phyloP scores from a whole-genome alignment of 1,139 yeast species.

The Debaryomyces sp. region DNA sequence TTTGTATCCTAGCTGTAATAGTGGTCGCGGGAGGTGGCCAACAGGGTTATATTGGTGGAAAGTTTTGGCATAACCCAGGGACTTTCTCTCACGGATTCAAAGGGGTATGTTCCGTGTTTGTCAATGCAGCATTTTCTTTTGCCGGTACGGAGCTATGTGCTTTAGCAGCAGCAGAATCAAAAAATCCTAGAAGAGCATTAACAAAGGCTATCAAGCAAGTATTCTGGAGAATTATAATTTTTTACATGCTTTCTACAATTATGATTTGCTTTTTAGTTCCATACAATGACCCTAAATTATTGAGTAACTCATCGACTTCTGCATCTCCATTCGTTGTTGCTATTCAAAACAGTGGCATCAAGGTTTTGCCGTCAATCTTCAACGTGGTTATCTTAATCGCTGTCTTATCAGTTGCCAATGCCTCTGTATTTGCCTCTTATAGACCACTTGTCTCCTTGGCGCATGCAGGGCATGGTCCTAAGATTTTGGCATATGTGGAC shows the following conservation, averaged over 20 bases:
- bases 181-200: conserved; percentile 64
- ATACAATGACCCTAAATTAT: conserved; percentile 17
- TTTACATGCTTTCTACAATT: conserved; percentile 53
- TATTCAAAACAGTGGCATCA: conserved; percentile 31
- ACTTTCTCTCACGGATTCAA: conserved; percentile 64
- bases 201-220: conserved; percentile 79
- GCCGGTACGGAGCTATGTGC: conserved; percentile 83
- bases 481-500: conserved; percentile 25
- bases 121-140: conserved; percentile 84
- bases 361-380: conserved; percentile 34
- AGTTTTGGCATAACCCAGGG: conserved; percentile 46
- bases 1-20: conserved; percentile 41
- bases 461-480: conserved; percentile 37
- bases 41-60: conserved; percentile 45
- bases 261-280: conserved; percentile 52
- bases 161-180: conserved; percentile 83
- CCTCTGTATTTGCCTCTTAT: conserved; percentile 36
- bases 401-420: conserved; percentile 36
- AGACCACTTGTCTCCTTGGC: conserved; percentile 36
- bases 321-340: conserved; percentile 21
- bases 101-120: conserved; percentile 82
- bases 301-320: conserved; percentile 19
- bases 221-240: conserved; percentile 69
- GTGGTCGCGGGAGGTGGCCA: conserved; percentile 47
- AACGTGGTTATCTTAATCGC: conserved; percentile 36